phyloP scores from a whole-genome alignment of 352 stramenopile genomes.

The Globisporangium carolinianum region DNA sequence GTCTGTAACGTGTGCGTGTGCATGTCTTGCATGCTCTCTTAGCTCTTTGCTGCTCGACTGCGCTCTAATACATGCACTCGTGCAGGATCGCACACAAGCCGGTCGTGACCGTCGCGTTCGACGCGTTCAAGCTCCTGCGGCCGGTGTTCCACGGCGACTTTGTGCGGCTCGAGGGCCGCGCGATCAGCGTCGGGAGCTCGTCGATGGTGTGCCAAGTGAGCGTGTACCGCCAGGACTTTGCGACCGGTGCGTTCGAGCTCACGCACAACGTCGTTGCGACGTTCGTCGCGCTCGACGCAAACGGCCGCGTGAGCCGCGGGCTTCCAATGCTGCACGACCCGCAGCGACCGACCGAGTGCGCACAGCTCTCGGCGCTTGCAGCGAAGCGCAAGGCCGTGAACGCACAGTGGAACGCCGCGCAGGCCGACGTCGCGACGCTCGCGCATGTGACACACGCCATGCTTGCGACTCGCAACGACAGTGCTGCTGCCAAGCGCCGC shows the following conservation, averaged over 20 bases:
- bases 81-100: conserved; percentile 21
- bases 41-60: not conserved
- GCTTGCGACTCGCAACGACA: conserved; percentile 15
- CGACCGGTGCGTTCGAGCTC: conserved; percentile 29
- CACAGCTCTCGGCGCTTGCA: conserved; percentile 20
- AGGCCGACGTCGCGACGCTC: conserved; percentile 21
- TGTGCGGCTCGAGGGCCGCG: conserved; percentile 30
- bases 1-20: conserved; percentile 16
- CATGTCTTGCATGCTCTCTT: too few relatives aligned
- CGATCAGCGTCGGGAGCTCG: conserved; percentile 28
- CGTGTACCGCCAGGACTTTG: conserved; percentile 31
- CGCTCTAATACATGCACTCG: not conserved
- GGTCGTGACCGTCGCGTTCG: conserved; percentile 37
- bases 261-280: conserved; percentile 37
- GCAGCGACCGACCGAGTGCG: conserved; percentile 16
- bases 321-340: conserved; percentile 21
- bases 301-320: conserved; percentile 12
- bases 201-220: conserved; percentile 37
- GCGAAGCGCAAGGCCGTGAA: conserved; percentile 27
- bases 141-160: conserved; percentile 38
- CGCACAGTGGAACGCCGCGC: conserved; percentile 19
- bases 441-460: conserved; percentile 22
- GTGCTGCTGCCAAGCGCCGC: conserved; percentile 3
- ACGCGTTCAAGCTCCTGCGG: conserved; percentile 30
- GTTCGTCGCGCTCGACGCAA: conserved; percentile 27